Evolutionary conservation across 495 filamentous ascomycete genomes (phyloP).

Genomic region (Antarctomyces pellizariae): DNA sequence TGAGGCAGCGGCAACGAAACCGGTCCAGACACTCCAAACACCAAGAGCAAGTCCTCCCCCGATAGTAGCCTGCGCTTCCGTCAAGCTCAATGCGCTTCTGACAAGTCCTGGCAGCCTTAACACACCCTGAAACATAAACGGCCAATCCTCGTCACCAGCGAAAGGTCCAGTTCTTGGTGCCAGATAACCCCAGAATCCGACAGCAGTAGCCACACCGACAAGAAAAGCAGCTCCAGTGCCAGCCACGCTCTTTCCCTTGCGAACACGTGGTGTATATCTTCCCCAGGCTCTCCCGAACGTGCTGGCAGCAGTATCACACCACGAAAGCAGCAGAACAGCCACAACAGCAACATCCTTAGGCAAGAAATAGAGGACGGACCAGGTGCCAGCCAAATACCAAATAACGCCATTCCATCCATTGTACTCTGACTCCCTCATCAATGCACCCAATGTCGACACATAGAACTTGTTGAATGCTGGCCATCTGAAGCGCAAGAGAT

Average conservation of each 20-base stretch:
- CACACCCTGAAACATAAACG: constrained; percentile 63
- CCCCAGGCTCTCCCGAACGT: constrained; percentile 80
- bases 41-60: constrained; percentile 56
- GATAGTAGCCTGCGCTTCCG: constrained; percentile 22
- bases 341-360: constrained; percentile 90
- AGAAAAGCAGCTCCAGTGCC: constrained; percentile 65
- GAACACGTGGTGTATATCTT: constrained; percentile 62
- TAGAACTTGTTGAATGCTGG: constrained; percentile 70
- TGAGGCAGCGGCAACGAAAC: constrained; percentile 63
- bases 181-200: constrained; percentile 67
- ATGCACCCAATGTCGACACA: constrained; percentile 54
- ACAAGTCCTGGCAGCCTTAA: constrained; percentile 36
- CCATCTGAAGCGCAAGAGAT: constrained; percentile 60
- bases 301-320: constrained; percentile 93
- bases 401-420: constrained; percentile 87
- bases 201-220: constrained; percentile 60
- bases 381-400: constrained; percentile 82
- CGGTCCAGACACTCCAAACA: constrained; percentile 68
- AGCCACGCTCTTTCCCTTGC: constrained; percentile 74
- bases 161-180: constrained; percentile 45
- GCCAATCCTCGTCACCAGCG: constrained; percentile 32
- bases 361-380: constrained; percentile 62
- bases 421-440: constrained; percentile 95
- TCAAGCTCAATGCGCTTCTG: constrained; percentile 25
- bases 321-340: constrained; percentile 69